Conservation (phyloP, 179 eudicot species). For the Beta corolliflora region DNA sequence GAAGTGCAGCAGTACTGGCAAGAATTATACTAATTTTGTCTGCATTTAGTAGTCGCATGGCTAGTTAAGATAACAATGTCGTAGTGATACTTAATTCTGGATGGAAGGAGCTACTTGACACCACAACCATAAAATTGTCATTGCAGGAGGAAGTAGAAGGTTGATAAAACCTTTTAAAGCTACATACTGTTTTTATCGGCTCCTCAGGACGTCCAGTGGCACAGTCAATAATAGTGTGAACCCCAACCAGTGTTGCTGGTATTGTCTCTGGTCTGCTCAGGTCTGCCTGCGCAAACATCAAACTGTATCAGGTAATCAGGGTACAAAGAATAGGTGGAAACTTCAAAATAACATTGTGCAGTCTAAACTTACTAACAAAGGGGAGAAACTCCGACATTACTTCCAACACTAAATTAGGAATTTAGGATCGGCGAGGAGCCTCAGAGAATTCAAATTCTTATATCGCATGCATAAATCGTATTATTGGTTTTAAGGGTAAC, state of each 20-base stretch:
- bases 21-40: not conserved
- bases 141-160: not conserved
- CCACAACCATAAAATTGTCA: not conserved
- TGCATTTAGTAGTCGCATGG: not conserved
- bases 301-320: slow-evolving; percentile 34
- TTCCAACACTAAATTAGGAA: not conserved
- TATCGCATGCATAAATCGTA: not conserved
- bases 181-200: slow-evolving; percentile 88
- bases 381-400: not conserved
- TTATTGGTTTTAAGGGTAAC: not conserved
- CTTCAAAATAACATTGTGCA: not conserved
- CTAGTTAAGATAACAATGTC: not conserved
- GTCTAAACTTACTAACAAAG: not conserved
- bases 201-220: slow-evolving; percentile 99
- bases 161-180: not conserved
- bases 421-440: too few relatives aligned
- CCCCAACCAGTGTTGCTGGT: slow-evolving; percentile 93
- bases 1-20: not conserved
- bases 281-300: slow-evolving; percentile 71
- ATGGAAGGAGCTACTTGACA: not conserved
- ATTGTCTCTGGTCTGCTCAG: slow-evolving; percentile 92
- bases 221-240: slow-evolving; percentile 93
- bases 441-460: not conserved
- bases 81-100: not conserved
- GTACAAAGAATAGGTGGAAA: not conserved